Evolutionary conservation across 352 stramenopile genomes (phyloP).

Genomic region (Globisporangium perplexum): DNA sequence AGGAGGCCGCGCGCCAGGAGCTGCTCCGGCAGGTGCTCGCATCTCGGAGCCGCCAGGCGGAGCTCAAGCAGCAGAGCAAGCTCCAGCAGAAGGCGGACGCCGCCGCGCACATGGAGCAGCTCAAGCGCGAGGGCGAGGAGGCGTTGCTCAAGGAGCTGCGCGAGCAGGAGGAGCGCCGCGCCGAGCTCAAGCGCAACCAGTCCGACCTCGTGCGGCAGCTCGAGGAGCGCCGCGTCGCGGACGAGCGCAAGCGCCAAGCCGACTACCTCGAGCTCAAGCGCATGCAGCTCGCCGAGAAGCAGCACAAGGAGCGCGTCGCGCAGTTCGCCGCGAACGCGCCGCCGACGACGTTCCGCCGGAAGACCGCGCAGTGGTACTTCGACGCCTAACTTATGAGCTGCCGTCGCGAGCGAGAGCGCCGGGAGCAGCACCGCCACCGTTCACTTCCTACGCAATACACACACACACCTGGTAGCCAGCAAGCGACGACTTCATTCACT

Average conservation of each 20-base stretch:
- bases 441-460: conserved; percentile 1
- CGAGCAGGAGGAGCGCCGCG: conserved; percentile 59
- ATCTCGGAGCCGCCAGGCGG: conserved; percentile 48
- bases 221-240: conserved; percentile 34
- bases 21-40: conserved; percentile 63
- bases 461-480: no score
- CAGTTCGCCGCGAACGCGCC: conserved; percentile 45
- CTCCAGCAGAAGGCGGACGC: conserved; percentile 39
- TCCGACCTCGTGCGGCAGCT: conserved; percentile 55
- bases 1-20: conserved; percentile 67
- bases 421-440: no score
- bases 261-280: conserved; percentile 77
- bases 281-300: conserved; percentile 69
- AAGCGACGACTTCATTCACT: neutral
- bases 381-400: conserved; percentile 32
- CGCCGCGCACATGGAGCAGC: conserved; percentile 48
- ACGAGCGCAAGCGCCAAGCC: conserved; percentile 57
- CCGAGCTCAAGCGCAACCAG: conserved; percentile 65
- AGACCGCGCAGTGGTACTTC: conserved; percentile 82
- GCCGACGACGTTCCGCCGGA: conserved; percentile 55
- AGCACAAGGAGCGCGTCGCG: conserved; percentile 62
- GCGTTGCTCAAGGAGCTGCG: conserved; percentile 71
- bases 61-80: conserved; percentile 35
- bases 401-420: neutral
- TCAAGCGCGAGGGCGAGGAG: conserved; percentile 67